Percentiles rank a stretch among this genome's conserved stretches.
phyloP scores from a whole-genome alignment of 306 rosid species.

The Ormosia semicastrata region DNA sequence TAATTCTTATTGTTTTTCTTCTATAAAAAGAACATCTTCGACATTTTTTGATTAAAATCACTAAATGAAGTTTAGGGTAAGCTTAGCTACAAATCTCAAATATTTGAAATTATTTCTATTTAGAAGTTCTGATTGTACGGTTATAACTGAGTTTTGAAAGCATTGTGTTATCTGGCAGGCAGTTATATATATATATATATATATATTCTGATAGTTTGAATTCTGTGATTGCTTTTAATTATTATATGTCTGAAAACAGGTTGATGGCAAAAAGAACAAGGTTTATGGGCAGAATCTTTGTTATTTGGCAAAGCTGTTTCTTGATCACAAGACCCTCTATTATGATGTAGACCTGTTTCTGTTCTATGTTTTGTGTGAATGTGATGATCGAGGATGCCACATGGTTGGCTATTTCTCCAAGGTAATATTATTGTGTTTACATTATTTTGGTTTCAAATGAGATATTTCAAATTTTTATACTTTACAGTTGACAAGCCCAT shows the following conservation, averaged over 20 bases:
- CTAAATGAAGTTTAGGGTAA: neutral
- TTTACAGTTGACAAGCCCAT: neutral
- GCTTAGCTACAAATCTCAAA: neutral
- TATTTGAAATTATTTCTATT: neutral
- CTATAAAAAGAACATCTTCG: neutral
- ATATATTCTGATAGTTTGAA: neutral
- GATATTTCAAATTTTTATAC: neutral
- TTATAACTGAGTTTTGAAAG: neutral
- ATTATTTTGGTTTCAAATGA: neutral
- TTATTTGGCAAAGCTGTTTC: conserved; percentile 95
- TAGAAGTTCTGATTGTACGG: neutral
- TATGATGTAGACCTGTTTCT: conserved; percentile 97
- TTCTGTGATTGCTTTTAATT: conserved; percentile 17
- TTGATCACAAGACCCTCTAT: conserved; percentile 98
- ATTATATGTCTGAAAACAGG: conserved; percentile 55
- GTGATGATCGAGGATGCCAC: conserved; percentile 99
- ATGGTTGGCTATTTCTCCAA: conserved; percentile 99
- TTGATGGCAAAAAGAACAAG: conserved; percentile 98
- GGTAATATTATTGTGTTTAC: conserved; percentile 44
- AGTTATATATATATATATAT: neutral
- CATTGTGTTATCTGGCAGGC: neutral
- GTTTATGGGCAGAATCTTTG: conserved; percentile 99
- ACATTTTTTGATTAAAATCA: neutral
- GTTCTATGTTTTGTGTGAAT: conserved; percentile 90
- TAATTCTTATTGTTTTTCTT: neutral